Evolutionary conservation across 805 yeast species (phyloP).

Genomic region (Naumovozyma baii): DNA sequence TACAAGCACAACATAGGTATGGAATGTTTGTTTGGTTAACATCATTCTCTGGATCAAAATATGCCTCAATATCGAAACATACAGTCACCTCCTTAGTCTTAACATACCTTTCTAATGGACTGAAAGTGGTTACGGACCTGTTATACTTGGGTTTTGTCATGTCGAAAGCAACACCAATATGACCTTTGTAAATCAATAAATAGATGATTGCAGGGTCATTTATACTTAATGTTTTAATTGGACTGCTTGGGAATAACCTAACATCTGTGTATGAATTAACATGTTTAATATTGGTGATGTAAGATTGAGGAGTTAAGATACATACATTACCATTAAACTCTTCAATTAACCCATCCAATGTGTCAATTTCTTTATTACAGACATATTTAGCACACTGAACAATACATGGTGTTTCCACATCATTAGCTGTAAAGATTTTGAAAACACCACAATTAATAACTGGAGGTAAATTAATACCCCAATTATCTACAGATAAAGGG

Average conservation of each 20-base stretch:
- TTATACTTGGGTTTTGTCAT: too few relatives aligned
- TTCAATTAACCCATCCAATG: background rate
- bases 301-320: background rate
- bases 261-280: background rate
- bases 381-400: background rate
- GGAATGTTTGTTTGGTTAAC: background rate
- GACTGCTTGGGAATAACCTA: too few relatives aligned
- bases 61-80: slow-evolving; percentile 1
- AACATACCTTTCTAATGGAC: background rate
- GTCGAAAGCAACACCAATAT: too few relatives aligned
- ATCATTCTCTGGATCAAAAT: slow-evolving; percentile 2
- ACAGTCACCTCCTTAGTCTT: background rate
- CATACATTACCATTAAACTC: background rate
- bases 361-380: background rate
- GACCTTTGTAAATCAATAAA: too few relatives aligned
- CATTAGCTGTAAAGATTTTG: background rate
- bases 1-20: slow-evolving; percentile 1
- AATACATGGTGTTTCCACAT: background rate
- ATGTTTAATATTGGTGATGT: background rate
- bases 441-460: slow-evolving; percentile 1
- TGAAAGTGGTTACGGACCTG: background rate
- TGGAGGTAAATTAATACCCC: background rate
- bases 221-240: too few relatives aligned
- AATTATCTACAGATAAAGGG: background rate
- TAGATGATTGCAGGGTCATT: too few relatives aligned